Percentiles rank a stretch among this genome's conserved stretches.
These are phyloP conservation scores for Aspergillus taichungensis DNA, from an alignment of 495 filamentous ascomycete species.

Conservation along the genomic window DNA sequence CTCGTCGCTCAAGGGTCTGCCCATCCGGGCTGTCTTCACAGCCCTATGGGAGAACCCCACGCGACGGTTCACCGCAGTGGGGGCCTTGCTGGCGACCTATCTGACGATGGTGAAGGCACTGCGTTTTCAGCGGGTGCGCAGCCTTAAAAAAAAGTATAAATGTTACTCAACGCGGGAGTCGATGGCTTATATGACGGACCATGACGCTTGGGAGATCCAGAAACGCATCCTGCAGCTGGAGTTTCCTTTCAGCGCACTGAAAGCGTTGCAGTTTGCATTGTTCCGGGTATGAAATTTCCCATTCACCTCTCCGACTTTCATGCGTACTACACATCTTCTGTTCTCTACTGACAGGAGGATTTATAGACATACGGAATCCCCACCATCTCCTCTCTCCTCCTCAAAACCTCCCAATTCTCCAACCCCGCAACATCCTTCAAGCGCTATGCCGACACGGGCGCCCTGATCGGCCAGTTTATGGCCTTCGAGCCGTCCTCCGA, in stretches of 20 bases:
- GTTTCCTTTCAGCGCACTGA: conserved; percentile 45
- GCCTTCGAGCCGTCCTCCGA: conserved; percentile 38
- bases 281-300: conserved; percentile 36
- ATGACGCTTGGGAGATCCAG: conserved; percentile 50
- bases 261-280: conserved; percentile 52
- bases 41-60: conserved; percentile 1
- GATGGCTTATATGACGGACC: conserved; percentile 47
- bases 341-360: not conserved
- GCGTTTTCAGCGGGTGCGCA: conserved; percentile 38
- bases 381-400: conserved; percentile 49
- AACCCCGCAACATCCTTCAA: conserved; percentile 43
- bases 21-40: not conserved
- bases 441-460: conserved; percentile 53
- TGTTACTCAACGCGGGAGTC: conserved; percentile 39
- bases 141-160: conserved; percentile 32
- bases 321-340: not conserved
- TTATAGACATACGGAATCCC: conserved; percentile 57
- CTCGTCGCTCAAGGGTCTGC: conserved; percentile 1
- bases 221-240: conserved; percentile 38
- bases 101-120: conserved; percentile 20
- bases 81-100: conserved; percentile 9
- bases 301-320: too few species aligned
- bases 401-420: conserved; percentile 49
- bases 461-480: conserved; percentile 49
- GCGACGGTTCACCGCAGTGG: conserved; percentile 1